phyloP scores from a whole-genome alignment of 1,284 basidiomycete species.

The Rhodotorula sp. region DNA sequence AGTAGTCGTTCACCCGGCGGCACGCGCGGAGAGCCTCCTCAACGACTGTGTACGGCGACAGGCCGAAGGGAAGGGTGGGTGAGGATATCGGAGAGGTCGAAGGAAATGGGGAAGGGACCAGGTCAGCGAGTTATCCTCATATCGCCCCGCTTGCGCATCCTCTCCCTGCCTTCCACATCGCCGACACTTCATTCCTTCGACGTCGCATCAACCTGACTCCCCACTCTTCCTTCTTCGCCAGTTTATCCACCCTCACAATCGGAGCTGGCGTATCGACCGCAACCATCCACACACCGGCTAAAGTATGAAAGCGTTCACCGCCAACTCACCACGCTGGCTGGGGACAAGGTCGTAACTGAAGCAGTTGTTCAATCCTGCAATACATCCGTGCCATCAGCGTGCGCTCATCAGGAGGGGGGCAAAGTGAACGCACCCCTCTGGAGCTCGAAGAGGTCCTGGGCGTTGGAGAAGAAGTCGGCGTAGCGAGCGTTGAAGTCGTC shows the following conservation, averaged over 20 bases:
- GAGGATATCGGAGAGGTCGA: background rate
- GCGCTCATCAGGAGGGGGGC: too few relatives aligned
- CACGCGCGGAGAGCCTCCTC: constrained; percentile 86
- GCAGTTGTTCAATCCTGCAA: constrained; percentile 83
- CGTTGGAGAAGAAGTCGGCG: constrained; percentile 85
- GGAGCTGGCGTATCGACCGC: too few relatives aligned
- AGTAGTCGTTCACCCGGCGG: constrained; percentile 91
- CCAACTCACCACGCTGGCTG: constrained; percentile 57
- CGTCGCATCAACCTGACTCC: too few relatives aligned
- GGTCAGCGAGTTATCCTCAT: too few relatives aligned
- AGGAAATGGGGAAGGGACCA: too few relatives aligned
- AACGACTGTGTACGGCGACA: constrained; percentile 58
- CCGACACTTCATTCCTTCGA: background rate
- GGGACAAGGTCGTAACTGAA: constrained; percentile 98
- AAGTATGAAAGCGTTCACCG: too few relatives aligned
- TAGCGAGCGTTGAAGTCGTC: constrained; percentile 93
- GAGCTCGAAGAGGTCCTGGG: constrained; percentile 94
- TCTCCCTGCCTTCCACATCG: too few relatives aligned
- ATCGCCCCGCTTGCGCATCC: background rate
- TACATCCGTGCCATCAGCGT: too few relatives aligned
- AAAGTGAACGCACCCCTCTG: constrained; percentile 61
- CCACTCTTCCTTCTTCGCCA: too few relatives aligned
- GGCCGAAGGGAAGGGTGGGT: too few relatives aligned
- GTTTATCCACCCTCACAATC: too few relatives aligned
- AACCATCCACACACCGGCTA: too few relatives aligned